phyloP scores from a whole-genome alignment of 805 yeast genomes.

The Starmerella potacharoeniae region DNA sequence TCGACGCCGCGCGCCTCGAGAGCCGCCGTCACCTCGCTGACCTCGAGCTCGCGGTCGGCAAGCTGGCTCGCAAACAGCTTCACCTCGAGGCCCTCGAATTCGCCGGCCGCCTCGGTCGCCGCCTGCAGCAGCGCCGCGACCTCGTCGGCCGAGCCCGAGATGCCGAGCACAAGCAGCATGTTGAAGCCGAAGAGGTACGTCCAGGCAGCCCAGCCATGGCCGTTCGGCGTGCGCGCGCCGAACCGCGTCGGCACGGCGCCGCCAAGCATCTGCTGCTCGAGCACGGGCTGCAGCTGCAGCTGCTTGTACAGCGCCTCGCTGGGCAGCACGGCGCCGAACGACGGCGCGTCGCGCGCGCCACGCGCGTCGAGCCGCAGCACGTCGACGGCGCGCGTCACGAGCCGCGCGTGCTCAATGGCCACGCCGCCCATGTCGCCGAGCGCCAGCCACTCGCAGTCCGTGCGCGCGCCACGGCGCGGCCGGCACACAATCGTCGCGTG shows the following conservation, averaged over 20 bases:
- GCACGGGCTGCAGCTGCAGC: slow-evolving; percentile 10
- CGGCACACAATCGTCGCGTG: slow-evolving; percentile 2
- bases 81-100: slow-evolving; percentile 5
- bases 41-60: not conserved
- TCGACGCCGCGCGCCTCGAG: slow-evolving; percentile 1
- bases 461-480: not conserved
- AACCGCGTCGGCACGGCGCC: slow-evolving; percentile 4
- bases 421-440: slow-evolving; percentile 2
- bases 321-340: slow-evolving; percentile 9
- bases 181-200: slow-evolving; percentile 10
- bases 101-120: slow-evolving; percentile 7
- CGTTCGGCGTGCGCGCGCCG: slow-evolving; percentile 16
- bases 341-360: slow-evolving; percentile 5
- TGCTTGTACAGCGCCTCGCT: slow-evolving; percentile 14
- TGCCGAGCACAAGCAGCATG: slow-evolving; percentile 10
- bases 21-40: slow-evolving; percentile 11
- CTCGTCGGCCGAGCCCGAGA: slow-evolving; percentile 17
- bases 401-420: slow-evolving; percentile 9
- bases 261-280: slow-evolving; percentile 13
- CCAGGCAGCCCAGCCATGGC: slow-evolving; percentile 20
- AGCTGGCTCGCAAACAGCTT: slow-evolving; percentile 13
- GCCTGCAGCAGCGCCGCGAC: slow-evolving; percentile 8
- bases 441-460: slow-evolving; percentile 5
- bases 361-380: slow-evolving; percentile 3
- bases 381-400: slow-evolving; percentile 8